Percentiles rank a stretch among this genome's conserved stretches.
Evolutionary conservation across 1,139 yeast species (phyloP).

Genomic region (Kodamaea anthophila): DNA sequence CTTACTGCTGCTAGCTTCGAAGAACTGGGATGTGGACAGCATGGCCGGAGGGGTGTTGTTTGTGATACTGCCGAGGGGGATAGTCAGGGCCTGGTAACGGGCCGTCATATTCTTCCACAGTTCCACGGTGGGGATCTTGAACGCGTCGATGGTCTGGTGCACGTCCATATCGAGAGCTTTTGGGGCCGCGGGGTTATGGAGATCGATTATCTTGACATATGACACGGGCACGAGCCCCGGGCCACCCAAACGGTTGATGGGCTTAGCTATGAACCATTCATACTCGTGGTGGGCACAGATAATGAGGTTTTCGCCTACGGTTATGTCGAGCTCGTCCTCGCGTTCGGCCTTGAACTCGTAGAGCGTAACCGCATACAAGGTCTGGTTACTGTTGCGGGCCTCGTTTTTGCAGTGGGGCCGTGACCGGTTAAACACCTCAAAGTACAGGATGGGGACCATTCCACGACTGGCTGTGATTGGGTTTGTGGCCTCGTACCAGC

Average conservation of each 20-base stretch:
- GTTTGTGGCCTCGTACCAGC: conserved; percentile 87
- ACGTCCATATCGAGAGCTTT: conserved; percentile 16
- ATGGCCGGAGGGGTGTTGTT: conserved; percentile 22
- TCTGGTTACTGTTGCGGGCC: conserved; percentile 22
- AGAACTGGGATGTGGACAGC: conserved; percentile 36
- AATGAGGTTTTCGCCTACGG: conserved; percentile 82
- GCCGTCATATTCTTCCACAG: conserved; percentile 94
- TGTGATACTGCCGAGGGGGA: conserved; percentile 58
- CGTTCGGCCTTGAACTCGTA: conserved; percentile 89
- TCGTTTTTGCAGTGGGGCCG: conserved; percentile 21
- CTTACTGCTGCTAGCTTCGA: conserved; percentile 21
- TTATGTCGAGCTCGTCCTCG: conserved; percentile 76
- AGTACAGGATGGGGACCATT: conserved; percentile 80
- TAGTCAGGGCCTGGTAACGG: conserved; percentile 85
- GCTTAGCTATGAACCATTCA: conserved; percentile 98
- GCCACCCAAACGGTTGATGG: conserved; percentile 90
- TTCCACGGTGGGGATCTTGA: conserved; percentile 82
- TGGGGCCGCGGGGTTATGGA: conserved; percentile 41
- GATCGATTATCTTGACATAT: conserved; percentile 80
- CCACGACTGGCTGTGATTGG: conserved; percentile 77
- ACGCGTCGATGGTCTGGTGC: conserved; percentile 42
- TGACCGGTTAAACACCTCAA: conserved; percentile 69
- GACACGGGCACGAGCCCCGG: conserved; percentile 94
- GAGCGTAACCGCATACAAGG: conserved; percentile 44
- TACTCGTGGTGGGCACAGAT: conserved; percentile 93